A percentile compares a stretch with the other conserved stretches of the same genome.
These are phyloP conservation scores for Heimioporus sp. DNA, from an alignment of 768 basidiomycete species.

Conservation along the genomic window DNA sequence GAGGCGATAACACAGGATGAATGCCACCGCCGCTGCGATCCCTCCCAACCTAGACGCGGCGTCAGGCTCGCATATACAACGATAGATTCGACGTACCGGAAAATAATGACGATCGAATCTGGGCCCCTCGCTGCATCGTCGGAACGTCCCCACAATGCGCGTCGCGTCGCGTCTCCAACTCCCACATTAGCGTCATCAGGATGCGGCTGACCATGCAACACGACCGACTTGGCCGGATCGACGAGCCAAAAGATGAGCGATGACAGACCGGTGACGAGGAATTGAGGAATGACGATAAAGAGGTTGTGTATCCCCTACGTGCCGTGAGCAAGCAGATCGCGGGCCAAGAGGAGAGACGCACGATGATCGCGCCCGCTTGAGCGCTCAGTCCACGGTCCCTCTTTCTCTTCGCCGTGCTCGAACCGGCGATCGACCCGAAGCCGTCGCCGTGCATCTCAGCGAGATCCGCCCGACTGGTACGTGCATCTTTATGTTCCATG, in stretches of 20 bases:
- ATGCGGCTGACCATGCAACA: constrained; percentile 16
- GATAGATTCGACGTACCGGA: constrained; percentile 46
- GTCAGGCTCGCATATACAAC: background rate
- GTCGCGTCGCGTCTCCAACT: constrained; percentile 4
- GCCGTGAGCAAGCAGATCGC: background rate
- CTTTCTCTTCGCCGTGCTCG: constrained; percentile 8
- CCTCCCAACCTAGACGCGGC: constrained; percentile 49
- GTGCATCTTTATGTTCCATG: no score
- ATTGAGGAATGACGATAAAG: constrained; percentile 92
- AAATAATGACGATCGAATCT: constrained; percentile 78
- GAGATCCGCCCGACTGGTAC: background rate
- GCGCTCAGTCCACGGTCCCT: constrained; percentile 50
- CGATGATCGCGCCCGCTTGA: constrained; percentile 87
- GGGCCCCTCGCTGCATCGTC: constrained; percentile 29
- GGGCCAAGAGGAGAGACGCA: constrained; percentile 35
- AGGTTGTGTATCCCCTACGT: constrained; percentile 91
- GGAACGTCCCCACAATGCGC: constrained; percentile 8
- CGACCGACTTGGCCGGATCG: constrained; percentile 56
- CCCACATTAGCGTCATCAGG: background rate
- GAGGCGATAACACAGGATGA: constrained; percentile 52
- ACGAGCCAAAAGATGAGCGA: constrained; percentile 84
- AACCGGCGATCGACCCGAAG: constrained; percentile 6
- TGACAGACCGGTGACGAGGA: constrained; percentile 84
- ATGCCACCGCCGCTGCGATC: constrained; percentile 51
- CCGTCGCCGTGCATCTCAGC: constrained; percentile 15